phyloP scores from a whole-genome alignment of 108 stramenopile species.

The Nitzschia putrida region DNA sequence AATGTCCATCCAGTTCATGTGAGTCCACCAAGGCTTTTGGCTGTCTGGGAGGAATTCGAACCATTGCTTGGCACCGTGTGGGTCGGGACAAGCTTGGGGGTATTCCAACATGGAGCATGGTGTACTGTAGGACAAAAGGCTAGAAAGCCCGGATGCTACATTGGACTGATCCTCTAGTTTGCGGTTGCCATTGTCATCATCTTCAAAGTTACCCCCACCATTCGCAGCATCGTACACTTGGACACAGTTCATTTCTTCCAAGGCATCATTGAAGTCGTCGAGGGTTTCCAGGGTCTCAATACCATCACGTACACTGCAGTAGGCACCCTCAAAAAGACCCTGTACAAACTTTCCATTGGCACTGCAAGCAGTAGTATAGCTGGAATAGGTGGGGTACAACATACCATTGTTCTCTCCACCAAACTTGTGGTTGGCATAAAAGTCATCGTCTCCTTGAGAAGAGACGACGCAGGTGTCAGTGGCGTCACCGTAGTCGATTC shows the following conservation, averaged over 20 bases:
- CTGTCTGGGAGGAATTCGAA: slow-evolving; percentile 13
- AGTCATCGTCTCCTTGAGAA: slow-evolving; percentile 12
- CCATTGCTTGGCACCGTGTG: slow-evolving; percentile 13
- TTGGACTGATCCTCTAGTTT: slow-evolving; percentile 2
- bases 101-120: slow-evolving; percentile 24
- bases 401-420: background rate
- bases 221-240: slow-evolving; percentile 5
- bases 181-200: slow-evolving; percentile 4
- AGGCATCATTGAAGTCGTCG: slow-evolving; percentile 12
- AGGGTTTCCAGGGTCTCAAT: slow-evolving; percentile 4
- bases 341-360: slow-evolving; percentile 26
- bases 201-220: background rate
- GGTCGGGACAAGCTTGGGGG: slow-evolving; percentile 26
- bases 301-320: slow-evolving; percentile 6
- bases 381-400: slow-evolving; percentile 19
- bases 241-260: slow-evolving; percentile 13
- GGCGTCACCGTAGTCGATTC: slow-evolving; percentile 20
- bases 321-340: slow-evolving; percentile 24
- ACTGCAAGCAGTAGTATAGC: slow-evolving; percentile 27
- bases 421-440: background rate
- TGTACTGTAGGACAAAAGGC: slow-evolving; percentile 12
- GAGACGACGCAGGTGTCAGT: slow-evolving; percentile 13
- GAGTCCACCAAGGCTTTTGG: slow-evolving; percentile 10
- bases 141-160: background rate
- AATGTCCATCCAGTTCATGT: slow-evolving; percentile 21